A percentile compares a stretch with the other conserved stretches of the same genome.
Evolutionary conservation across 164 flowering plant genomes (phyloP).

Genomic region (Brasenia schreberi): DNA sequence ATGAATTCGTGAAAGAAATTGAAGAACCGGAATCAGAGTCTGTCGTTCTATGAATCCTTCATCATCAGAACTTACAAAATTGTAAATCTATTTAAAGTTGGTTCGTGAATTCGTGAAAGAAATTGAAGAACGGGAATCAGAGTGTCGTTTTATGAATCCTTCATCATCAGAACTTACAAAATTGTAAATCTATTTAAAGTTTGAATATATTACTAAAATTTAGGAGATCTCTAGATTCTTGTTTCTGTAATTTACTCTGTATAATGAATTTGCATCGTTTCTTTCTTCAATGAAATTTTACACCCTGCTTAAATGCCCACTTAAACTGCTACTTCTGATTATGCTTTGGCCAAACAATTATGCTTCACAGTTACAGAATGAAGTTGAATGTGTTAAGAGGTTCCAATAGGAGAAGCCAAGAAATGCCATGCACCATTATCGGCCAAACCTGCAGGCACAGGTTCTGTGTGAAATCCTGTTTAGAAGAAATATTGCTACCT

Average conservation of each 20-base stretch:
- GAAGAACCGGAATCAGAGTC: constrained; percentile 61
- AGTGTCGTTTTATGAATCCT: constrained; percentile 49
- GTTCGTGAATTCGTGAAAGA: constrained; percentile 47
- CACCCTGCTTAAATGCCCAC: too few relatives aligned
- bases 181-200: too few relatives aligned
- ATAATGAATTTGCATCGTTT: too few relatives aligned
- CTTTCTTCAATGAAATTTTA: too few relatives aligned
- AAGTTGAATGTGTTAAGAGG: too few relatives aligned
- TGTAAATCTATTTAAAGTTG: constrained; percentile 11
- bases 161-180: constrained; percentile 23
- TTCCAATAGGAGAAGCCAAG: too few relatives aligned
- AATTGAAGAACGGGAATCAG: constrained; percentile 47
- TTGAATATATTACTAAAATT: background rate
- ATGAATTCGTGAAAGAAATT: constrained; percentile 44
- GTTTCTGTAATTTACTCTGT: background rate
- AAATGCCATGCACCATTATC: too few relatives aligned
- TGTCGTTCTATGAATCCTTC: constrained; percentile 44
- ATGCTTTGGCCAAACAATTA: too few relatives aligned
- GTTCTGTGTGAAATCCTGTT: too few relatives aligned
- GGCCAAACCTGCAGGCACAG: too few relatives aligned
- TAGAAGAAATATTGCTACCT: too few relatives aligned
- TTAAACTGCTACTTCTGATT: too few relatives aligned
- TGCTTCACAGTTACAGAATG: background rate
- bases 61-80: constrained; percentile 20
- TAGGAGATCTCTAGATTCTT: background rate